Percentiles rank a stretch among this genome's conserved stretches.
Evolutionary conservation across 305 asterid species (phyloP).

Genomic region (Fraxinus velutina): DNA sequence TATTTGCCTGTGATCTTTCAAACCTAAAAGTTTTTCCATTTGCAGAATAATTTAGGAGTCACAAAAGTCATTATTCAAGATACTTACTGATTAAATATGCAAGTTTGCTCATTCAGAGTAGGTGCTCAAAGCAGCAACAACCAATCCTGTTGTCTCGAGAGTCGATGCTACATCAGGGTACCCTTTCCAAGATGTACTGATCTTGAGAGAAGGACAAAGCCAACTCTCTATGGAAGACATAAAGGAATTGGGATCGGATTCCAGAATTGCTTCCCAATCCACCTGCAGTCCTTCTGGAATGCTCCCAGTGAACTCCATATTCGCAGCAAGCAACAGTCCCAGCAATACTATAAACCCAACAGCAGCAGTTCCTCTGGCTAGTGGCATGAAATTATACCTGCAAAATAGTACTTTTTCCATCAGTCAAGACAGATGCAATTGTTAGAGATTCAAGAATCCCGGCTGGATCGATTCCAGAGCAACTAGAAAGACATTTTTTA

Average conservation of each 20-base stretch:
- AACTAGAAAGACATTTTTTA: not conserved
- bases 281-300: conserved; percentile 85
- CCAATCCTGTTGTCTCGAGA: conserved; percentile 79
- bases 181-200: conserved; percentile 82
- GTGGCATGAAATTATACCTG: conserved; percentile 94
- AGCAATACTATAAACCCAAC: conserved; percentile 80
- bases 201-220: conserved; percentile 81
- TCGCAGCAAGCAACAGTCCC: conserved; percentile 87
- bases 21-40: not conserved
- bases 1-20: not conserved
- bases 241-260: conserved; percentile 58
- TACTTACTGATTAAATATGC: conserved; percentile 12
- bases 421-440: not conserved
- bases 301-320: conserved; percentile 94
- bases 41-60: not conserved
- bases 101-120: conserved; percentile 53
- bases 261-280: conserved; percentile 96
- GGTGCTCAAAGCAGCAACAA: conserved; percentile 82
- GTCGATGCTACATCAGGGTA: conserved; percentile 86
- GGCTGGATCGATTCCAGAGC: not conserved
- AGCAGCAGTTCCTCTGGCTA: conserved; percentile 73
- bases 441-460: not conserved
- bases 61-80: not conserved
- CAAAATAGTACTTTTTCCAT: conserved; percentile 13
- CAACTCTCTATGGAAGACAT: conserved; percentile 61